Base-by-base conservation (phyloP, 2,329 filamentous ascomycete species). In the Trichoderma semiorbis region DNA sequence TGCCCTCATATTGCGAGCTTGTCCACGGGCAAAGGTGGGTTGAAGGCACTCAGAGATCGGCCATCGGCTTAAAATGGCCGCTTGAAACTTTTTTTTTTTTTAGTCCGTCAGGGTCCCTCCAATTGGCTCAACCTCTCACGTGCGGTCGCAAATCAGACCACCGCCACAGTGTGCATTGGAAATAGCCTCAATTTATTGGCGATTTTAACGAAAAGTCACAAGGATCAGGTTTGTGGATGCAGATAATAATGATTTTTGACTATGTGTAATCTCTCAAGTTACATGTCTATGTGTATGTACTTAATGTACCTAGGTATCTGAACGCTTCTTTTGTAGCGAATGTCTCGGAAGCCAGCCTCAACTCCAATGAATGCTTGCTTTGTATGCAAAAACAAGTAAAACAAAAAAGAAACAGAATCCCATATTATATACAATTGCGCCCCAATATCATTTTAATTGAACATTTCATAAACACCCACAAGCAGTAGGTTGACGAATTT, bases 1-100 rank as follows among this genome's bases (percentile, higher is more conserved):
- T 75, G 79, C 81, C 78, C 80, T 83, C 82, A 83, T 83, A 70
- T 76, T 80, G 78, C 74, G 55, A 71, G 57, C 71, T 69, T 67
- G 69, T 68, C 43, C 55, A 60, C 67, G 70, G 61, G 64, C 63
- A 72, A 71, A 62, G 60, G 60, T 68, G 69, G 64, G 66, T 69
- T 61, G 57, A 32, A 70, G 64, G 53, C 69, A 63, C 64, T 61
- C 47, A 36, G 43, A 14, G 60, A 72, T 65, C 63, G 39, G 57
- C 55, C 72, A 71, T 65, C 60, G 53, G 34, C 55, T 71, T 60
- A 21, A 55, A 21, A 55, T 34, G 30, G 55, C 39, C 58, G 50
- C 18, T 61, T 26, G 73, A 75, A 77, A 76, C 72, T 76, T 79
- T 78, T 79, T 80, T 78, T 74, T 71, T 69, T 63, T 63, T 43